Evolutionary conservation across 352 stramenopile species (phyloP), one percentile per base, ranked within the genome.

Genomic region (Aphanomyces euteiches): DNA sequence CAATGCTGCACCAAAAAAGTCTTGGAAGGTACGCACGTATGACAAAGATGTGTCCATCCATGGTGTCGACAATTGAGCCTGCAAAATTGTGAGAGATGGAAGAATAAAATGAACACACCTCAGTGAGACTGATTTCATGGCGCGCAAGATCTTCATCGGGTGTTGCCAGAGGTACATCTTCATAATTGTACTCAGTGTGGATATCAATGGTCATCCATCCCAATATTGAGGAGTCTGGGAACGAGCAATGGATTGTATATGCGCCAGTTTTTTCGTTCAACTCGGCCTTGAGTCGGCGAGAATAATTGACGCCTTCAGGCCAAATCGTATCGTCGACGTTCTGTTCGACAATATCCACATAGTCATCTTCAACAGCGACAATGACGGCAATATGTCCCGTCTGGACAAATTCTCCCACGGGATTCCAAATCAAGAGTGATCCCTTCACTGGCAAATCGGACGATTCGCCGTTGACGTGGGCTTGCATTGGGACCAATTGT

Each of bases 301-400:
- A 67, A 36, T 67, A 67, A 19, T 48, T 54, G 7, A 34, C 17
- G 12, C 40, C 39, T 3, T 37, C 38, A 7, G 59, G 59, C 59
- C 59, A 67, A 13, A 67, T n/a, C 10, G 59, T 67, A 34, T 56
- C 41, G 40, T 67, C 59, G n/a, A 67, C 39, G 21, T 67, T 67
- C 19, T 67, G 40, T 36, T 67, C 59, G 3, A 56, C 59, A 41
- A 67, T 67, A 34, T 67, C 59, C 2, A 54, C 21, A 45, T 67
- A 56, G 10, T n/a, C 10, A 28, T 36, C n/a, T n/a, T n/a, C 21
- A 3, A 50, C 59, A n/a, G 17, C 34, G n/a, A 67, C 59, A 17
- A 67, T 43, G 59, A 67, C 59, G 43, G 59, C 59, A 39, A 67
- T 56, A 34, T 67, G 59, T 7, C 59, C 59, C 40, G 39, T 54